A percentile compares a stretch with the other conserved stretches of the same genome.
phyloP scores from a whole-genome alignment of 345 rosid species.

The Arabidopsis arenosa region DNA sequence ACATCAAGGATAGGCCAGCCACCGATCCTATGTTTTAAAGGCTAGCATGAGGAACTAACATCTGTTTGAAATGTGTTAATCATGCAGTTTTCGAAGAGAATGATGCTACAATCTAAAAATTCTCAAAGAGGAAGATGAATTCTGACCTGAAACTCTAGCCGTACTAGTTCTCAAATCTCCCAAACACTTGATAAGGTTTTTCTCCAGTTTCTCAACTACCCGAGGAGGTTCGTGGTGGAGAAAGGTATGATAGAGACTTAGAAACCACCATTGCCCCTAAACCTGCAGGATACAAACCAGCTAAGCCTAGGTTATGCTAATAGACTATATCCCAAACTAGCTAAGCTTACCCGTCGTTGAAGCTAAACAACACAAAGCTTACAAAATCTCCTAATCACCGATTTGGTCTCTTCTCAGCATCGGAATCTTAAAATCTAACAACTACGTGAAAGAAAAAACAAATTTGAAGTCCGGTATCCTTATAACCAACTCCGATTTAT shows the following conservation, averaged over 20 bases:
- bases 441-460: background rate
- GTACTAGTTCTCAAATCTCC: conserved; percentile 49
- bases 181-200: conserved; percentile 42
- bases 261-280: conserved; percentile 46
- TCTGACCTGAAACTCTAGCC: conserved; percentile 53
- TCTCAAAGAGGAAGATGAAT: conserved; percentile 22
- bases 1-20: conserved; percentile 44
- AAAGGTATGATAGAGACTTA: conserved; percentile 29
- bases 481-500: conserved; percentile 16
- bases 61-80: conserved; percentile 16
- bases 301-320: conserved; percentile 61
- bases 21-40: conserved; percentile 41
- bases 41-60: conserved; percentile 15
- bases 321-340: conserved; percentile 27
- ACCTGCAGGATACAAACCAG: conserved; percentile 70
- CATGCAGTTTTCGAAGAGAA: conserved; percentile 6
- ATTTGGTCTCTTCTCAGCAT: conserved; percentile 23
- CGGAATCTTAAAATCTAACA: conserved; percentile 23
- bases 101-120: conserved; percentile 7
- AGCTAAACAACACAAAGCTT: conserved; percentile 3
- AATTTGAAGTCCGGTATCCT: background rate
- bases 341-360: conserved; percentile 27
- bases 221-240: conserved; percentile 9
- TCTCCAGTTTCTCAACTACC: conserved; percentile 36
- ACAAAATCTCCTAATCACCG: conserved; percentile 8